phyloP scores from a whole-genome alignment of 2,329 filamentous ascomycete genomes.

The Chrysosphaeria jannelii region DNA sequence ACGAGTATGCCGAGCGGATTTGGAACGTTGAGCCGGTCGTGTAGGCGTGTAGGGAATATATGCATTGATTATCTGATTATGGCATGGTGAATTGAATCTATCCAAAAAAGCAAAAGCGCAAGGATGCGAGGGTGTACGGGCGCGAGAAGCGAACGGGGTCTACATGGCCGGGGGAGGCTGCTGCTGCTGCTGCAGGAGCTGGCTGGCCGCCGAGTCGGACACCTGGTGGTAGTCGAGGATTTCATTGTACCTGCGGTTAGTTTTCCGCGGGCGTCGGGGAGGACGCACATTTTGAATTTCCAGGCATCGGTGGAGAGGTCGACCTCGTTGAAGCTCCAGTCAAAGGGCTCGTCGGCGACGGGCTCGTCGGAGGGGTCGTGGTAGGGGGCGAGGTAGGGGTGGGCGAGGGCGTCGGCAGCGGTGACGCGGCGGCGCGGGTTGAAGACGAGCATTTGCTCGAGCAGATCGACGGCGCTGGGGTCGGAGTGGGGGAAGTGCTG shows the following conservation, averaged over 20 bases:
- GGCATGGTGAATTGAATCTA: no score
- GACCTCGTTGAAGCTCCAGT: slow-evolving; percentile 98
- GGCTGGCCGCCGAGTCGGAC: slow-evolving; percentile 22
- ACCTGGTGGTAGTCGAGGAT: slow-evolving; percentile 97
- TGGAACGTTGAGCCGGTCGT: slow-evolving; percentile 79
- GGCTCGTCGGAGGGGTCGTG: slow-evolving; percentile 95
- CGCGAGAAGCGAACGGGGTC: no score
- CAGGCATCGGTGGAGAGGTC: slow-evolving; percentile 95
- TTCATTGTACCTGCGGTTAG: slow-evolving; percentile 27
- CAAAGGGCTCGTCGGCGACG: slow-evolving; percentile 85
- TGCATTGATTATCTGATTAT: no score
- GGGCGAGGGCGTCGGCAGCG: slow-evolving; percentile 56
- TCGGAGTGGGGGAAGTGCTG: slow-evolving; percentile 94
- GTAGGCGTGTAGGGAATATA: no score
- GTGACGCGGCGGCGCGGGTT: slow-evolving; percentile 90
- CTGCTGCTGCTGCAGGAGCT: no score
- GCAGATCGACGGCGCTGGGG: slow-evolving; percentile 54
- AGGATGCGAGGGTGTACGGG: no score
- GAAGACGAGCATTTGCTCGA: slow-evolving; percentile 94
- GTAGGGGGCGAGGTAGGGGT: slow-evolving; percentile 87
- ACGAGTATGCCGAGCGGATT: slow-evolving; percentile 88
- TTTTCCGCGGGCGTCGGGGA: not conserved
- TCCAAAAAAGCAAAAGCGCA: no score
- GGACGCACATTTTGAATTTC: slow-evolving; percentile 97
- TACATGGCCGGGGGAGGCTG: no score